phyloP scores from a whole-genome alignment of 2,329 filamentous ascomycete species.

The Esteya vermicola region DNA sequence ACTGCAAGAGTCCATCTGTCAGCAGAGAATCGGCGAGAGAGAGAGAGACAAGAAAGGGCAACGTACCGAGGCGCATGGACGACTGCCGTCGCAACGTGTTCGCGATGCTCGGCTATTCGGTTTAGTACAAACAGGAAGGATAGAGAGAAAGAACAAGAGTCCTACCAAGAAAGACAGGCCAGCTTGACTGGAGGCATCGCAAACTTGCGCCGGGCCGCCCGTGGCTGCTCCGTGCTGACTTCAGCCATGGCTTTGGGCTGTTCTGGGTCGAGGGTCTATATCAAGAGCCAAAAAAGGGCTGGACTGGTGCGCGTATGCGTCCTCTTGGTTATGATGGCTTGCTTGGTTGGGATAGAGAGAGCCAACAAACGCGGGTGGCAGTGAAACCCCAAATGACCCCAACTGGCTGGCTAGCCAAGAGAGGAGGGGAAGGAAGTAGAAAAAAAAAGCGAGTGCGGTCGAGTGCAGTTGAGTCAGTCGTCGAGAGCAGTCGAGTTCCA shows the following conservation, averaged over 20 bases:
- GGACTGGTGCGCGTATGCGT: no score
- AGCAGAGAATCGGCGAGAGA: background rate
- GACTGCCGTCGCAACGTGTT: slow-evolving; percentile 12
- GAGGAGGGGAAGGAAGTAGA: no score
- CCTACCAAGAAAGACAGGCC: slow-evolving; percentile 34
- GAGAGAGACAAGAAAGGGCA: background rate
- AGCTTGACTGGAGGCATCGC: slow-evolving; percentile 33
- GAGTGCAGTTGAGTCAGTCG: no score
- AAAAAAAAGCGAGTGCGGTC: no score
- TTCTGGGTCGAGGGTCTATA: no score
- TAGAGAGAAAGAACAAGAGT: background rate
- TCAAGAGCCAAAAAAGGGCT: no score
- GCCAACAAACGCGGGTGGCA: no score
- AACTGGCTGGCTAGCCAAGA: no score
- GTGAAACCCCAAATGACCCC: no score
- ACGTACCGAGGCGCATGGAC: slow-evolving; percentile 10
- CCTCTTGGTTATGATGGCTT: no score
- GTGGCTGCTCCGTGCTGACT: slow-evolving; percentile 3
- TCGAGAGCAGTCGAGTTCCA: no score
- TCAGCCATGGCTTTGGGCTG: slow-evolving; percentile 9
- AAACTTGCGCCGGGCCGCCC: slow-evolving; percentile 19
- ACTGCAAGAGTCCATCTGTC: slow-evolving; percentile 14
- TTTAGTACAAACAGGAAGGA: background rate
- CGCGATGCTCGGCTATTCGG: slow-evolving; percentile 11
- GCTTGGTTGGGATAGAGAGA: no score